A percentile compares a stretch with the other conserved stretches of the same genome.
Evolutionary conservation across 2,329 filamentous ascomycete genomes (phyloP).

Genomic region (Ceratocystis harringtonii): DNA sequence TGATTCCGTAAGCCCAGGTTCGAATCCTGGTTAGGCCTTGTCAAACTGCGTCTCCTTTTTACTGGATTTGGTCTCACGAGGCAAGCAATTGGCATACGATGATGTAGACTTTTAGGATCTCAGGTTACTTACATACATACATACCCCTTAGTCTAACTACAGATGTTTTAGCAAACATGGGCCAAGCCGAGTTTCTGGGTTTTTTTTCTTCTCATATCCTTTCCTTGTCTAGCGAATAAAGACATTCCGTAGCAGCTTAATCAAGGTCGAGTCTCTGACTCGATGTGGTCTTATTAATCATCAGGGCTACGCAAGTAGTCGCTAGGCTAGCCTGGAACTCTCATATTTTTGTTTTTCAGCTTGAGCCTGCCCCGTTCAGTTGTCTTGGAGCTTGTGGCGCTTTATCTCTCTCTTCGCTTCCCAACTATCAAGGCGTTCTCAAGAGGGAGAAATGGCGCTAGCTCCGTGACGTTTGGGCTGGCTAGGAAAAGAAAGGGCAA

Average conservation of each 20-base stretch:
- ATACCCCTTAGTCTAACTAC: background rate
- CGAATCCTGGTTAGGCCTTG: slow-evolving; percentile 8
- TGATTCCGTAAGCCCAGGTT: slow-evolving; percentile 10
- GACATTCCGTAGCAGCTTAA: background rate
- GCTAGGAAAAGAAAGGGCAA: background rate
- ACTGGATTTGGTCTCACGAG: background rate
- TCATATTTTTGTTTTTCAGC: background rate
- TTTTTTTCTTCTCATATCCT: background rate
- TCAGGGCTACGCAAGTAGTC: background rate
- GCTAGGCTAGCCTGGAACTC: too few species aligned
- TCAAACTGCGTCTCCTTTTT: background rate
- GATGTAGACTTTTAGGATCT: background rate
- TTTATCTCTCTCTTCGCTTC: background rate
- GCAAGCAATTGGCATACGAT: background rate
- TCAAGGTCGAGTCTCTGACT: too few species aligned
- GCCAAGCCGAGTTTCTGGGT: background rate
- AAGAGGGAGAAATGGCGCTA: background rate
- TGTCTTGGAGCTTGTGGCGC: background rate
- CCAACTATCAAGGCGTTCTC: background rate
- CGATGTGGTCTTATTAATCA: background rate
- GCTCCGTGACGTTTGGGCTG: background rate
- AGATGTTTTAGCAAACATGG: background rate
- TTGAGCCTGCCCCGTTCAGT: background rate
- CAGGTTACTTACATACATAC: background rate
- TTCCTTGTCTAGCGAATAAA: background rate